Evolutionary conservation across 2,329 filamentous ascomycete species (phyloP).

Genomic region (Aspergillus candidus): DNA sequence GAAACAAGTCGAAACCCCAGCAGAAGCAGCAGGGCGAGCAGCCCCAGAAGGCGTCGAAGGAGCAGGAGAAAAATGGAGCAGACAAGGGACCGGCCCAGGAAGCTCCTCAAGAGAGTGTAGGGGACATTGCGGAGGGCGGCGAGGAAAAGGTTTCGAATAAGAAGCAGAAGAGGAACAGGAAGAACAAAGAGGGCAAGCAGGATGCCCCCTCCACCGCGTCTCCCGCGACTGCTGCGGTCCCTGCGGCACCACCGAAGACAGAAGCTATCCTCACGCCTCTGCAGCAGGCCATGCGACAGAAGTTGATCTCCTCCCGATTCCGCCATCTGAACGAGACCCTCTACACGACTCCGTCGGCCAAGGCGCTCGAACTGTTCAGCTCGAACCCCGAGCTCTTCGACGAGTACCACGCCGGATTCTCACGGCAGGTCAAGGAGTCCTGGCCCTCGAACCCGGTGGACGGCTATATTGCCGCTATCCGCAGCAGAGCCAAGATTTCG

Average conservation of each 20-base stretch:
- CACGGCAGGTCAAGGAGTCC: constrained; percentile 78
- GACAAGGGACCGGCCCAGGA: constrained; percentile 18
- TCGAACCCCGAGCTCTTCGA: constrained; percentile 86
- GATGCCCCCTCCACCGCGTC: constrained; percentile 10
- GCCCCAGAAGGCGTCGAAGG: constrained; percentile 16
- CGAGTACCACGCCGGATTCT: constrained; percentile 95
- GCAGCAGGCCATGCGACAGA: constrained; percentile 89
- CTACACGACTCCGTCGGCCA: constrained; percentile 81
- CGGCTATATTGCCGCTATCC: constrained; percentile 69
- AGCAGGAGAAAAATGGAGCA: constrained; percentile 23
- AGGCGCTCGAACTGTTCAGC: constrained; percentile 77
- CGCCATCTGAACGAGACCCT: constrained; percentile 95
- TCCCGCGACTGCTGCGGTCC: constrained; percentile 13
- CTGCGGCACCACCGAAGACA: constrained; percentile 38
- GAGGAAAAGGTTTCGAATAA: constrained; percentile 20
- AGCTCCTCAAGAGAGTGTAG: constrained; percentile 1
- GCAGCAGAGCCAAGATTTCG: constrained; percentile 55
- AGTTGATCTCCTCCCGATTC: constrained; percentile 91
- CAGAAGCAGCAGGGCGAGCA: constrained; percentile 17
- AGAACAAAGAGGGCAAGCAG: constrained; percentile 25
- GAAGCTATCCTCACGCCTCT: constrained; percentile 74
- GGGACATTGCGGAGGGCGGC: constrained; percentile 18
- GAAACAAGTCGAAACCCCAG: constrained; percentile 27
- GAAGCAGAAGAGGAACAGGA: constrained; percentile 29
- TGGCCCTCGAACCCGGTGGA: constrained; percentile 98